Conservation (phyloP, 148 eudicot species). For the Vaccinium corymbosum region DNA sequence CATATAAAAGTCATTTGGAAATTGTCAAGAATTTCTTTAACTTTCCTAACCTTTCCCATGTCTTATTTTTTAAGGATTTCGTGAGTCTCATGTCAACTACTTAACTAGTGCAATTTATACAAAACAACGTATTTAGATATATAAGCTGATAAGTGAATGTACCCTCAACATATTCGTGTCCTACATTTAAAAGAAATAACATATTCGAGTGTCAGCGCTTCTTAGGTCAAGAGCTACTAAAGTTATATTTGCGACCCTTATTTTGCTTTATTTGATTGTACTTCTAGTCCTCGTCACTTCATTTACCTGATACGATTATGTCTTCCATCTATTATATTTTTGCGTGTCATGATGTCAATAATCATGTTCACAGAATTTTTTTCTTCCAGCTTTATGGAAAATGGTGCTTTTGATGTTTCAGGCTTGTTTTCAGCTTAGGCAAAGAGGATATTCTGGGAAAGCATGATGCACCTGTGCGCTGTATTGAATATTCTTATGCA, state of each 20-base stretch:
- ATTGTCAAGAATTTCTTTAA: too few species aligned
- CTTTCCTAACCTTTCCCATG: too few species aligned
- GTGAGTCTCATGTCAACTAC: too few species aligned
- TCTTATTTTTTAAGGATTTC: too few species aligned
- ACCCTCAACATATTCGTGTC: too few species aligned
- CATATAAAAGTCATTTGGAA: too few species aligned
- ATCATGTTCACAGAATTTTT: background rate
- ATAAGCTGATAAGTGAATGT: too few species aligned
- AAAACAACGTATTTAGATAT: too few species aligned
- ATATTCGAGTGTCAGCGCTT: too few species aligned
- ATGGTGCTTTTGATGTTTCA: conserved; percentile 31
- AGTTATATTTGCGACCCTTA: background rate
- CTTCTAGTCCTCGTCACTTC: background rate
- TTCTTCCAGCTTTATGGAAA: conserved; percentile 3
- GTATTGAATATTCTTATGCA: conserved; percentile 81
- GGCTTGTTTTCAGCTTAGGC: conserved; percentile 72
- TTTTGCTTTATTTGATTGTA: background rate
- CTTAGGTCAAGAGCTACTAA: background rate
- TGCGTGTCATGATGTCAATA: background rate
- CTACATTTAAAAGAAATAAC: too few species aligned
- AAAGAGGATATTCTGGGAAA: conserved; percentile 87
- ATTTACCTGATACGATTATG: background rate
- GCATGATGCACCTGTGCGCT: conserved; percentile 88
- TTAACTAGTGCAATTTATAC: too few species aligned
- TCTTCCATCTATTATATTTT: background rate